Conservation (phyloP, 495 filamentous ascomycete species). For the Tuber indicum region DNA sequence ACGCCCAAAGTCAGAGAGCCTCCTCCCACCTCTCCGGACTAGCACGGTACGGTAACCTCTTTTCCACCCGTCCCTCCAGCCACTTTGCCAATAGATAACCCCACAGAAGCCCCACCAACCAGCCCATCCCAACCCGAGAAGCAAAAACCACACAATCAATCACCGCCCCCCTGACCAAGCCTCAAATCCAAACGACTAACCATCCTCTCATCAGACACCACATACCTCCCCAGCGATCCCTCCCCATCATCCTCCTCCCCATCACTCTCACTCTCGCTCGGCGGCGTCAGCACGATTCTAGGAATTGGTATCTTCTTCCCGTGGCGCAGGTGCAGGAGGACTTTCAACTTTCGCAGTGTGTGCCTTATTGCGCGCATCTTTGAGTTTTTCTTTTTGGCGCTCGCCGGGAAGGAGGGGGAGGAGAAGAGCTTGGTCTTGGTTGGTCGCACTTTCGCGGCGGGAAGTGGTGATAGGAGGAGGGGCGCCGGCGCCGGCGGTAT, state of each 20-base stretch:
- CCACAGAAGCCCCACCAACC: not conserved
- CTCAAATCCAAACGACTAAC: not conserved
- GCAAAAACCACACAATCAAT: not conserved
- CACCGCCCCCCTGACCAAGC: not conserved
- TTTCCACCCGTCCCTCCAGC: not conserved
- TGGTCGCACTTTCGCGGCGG: not conserved
- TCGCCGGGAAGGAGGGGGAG: not conserved
- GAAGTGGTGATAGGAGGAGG: not conserved
- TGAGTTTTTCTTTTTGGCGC: not conserved
- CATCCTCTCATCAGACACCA: not conserved
- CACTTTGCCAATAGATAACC: conserved; percentile 7
- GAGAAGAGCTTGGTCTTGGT: not conserved
- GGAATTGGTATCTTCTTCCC: not conserved
- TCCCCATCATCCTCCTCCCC: not conserved
- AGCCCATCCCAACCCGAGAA: not conserved
- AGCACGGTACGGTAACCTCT: not conserved
- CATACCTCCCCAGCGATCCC: not conserved
- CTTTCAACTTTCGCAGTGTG: not conserved
- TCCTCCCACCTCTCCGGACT: not conserved
- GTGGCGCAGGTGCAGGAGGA: conserved; percentile 3
- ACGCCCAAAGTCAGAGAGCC: not conserved
- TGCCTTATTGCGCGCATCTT: not conserved
- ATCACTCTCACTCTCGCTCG: not conserved
- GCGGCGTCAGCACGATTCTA: not conserved
- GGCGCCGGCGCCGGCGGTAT: not conserved